These are phyloP conservation scores for Lablab purpureus DNA, from an alignment of 306 rosid genomes.

Conservation along the genomic window DNA sequence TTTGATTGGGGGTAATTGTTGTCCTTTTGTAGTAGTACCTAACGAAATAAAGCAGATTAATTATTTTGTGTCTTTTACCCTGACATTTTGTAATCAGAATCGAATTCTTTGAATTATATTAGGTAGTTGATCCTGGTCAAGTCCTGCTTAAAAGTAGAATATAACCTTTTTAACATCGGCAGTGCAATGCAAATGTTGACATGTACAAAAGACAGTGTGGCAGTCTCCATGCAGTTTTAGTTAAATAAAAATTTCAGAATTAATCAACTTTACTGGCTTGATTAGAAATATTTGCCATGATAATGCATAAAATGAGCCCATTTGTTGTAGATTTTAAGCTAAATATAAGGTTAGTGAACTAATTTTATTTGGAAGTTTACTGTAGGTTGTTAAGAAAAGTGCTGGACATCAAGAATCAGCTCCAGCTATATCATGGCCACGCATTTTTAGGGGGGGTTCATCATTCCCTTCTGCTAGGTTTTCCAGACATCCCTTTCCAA, in stretches of 20 bases:
- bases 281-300: background rate
- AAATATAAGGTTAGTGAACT: slow-evolving; percentile 17
- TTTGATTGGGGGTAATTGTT: background rate
- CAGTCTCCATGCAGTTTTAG: background rate
- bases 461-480: slow-evolving; percentile 71
- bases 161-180: background rate
- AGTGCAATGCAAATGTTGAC: background rate
- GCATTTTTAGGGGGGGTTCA: slow-evolving; percentile 66
- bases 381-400: slow-evolving; percentile 79
- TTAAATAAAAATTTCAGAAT: background rate
- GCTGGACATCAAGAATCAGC: slow-evolving; percentile 73
- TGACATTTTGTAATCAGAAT: background rate
- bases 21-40: background rate
- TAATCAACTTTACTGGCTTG: background rate
- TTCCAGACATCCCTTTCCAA: slow-evolving; percentile 70
- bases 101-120: background rate
- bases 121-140: slow-evolving; percentile 6
- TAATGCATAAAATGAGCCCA: background rate
- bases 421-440: slow-evolving; percentile 72
- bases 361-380: slow-evolving; percentile 5
- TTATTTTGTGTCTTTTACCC: background rate
- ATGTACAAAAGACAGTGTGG: background rate
- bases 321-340: slow-evolving; percentile 14
- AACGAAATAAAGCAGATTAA: background rate
- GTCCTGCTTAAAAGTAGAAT: background rate